Percentiles rank a stretch among this genome's conserved stretches.
Evolutionary conservation across 768 basidiomycete species (phyloP).

Genomic region (Chiua virens): DNA sequence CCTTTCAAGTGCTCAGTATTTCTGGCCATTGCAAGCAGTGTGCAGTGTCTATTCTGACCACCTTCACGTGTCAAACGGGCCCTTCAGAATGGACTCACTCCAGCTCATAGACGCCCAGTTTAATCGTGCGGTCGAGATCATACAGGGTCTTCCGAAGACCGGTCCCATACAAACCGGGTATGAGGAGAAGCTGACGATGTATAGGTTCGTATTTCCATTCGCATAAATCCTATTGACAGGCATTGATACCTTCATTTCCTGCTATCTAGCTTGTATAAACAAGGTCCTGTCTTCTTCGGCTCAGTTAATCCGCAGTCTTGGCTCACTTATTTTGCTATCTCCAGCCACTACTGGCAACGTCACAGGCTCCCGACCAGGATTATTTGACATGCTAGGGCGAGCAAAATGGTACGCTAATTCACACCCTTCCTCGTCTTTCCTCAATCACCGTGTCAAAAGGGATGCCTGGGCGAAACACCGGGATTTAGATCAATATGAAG

Average conservation of each 20-base stretch:
- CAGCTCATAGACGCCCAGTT: constrained; percentile 82
- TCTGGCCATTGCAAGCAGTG: neutral
- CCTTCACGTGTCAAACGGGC: neutral
- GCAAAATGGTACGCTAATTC: constrained; percentile 78
- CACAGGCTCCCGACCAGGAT: constrained; percentile 70
- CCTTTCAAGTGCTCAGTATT: no score
- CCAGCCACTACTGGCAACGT: constrained; percentile 91
- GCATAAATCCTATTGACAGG: neutral
- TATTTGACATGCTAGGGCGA: constrained; percentile 88
- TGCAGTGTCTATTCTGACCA: neutral
- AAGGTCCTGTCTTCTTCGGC: constrained; percentile 52
- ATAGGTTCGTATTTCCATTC: constrained; percentile 56
- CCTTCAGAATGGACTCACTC: constrained; percentile 52
- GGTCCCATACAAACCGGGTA: constrained; percentile 96
- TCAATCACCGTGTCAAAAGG: constrained; percentile 48
- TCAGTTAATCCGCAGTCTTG: neutral
- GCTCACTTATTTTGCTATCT: constrained; percentile 1
- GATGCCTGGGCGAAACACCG: constrained; percentile 96
- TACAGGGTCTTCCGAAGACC: constrained; percentile 88
- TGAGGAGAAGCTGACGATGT: constrained; percentile 93
- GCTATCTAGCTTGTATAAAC: constrained; percentile 81
- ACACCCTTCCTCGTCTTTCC: constrained; percentile 1
- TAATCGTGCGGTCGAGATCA: constrained; percentile 91
- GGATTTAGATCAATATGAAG: constrained; percentile 73
- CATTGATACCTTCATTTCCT: constrained; percentile 7